A percentile compares a stretch with the other conserved stretches of the same genome.
Conservation (phyloP, 1,139 yeast species). For the Eremothecium gossypii region DNA sequence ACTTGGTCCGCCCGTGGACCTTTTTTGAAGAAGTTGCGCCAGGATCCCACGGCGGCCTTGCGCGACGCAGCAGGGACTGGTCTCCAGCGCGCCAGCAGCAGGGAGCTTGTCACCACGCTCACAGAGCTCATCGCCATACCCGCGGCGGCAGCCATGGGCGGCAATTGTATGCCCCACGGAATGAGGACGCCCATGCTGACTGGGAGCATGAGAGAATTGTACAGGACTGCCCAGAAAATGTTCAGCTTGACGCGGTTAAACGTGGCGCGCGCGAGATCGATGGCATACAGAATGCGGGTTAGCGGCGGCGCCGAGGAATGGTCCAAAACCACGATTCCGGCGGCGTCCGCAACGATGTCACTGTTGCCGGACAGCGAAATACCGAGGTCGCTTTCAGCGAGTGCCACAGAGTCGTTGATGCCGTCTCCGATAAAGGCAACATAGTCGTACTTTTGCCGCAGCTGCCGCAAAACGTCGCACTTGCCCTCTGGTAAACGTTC, state of each 20-base stretch:
- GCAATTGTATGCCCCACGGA: constrained; percentile 67
- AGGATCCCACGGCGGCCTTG: too few species aligned
- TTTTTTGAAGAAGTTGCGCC: too few species aligned
- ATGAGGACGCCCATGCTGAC: constrained; percentile 87
- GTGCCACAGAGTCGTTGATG: constrained; percentile 91
- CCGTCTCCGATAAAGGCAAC: constrained; percentile 97
- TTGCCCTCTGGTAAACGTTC: constrained; percentile 74
- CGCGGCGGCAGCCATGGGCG: constrained; percentile 87
- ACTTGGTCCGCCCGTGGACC: too few species aligned
- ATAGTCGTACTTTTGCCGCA: constrained; percentile 38
- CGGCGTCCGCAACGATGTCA: constrained; percentile 92
- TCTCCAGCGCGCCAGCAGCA: constrained; percentile 57
- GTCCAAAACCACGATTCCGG: constrained; percentile 70
- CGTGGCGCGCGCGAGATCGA: constrained; percentile 63
- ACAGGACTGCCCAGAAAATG: constrained; percentile 76
- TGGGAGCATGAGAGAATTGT: constrained; percentile 84
- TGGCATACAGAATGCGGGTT: constrained; percentile 59
- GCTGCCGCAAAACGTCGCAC: constrained; percentile 50
- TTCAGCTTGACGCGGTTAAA: constrained; percentile 70
- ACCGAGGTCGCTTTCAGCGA: constrained; percentile 82
- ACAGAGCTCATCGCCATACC: constrained; percentile 92
- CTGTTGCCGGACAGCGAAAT: constrained; percentile 89
- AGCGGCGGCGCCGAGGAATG: constrained; percentile 34
- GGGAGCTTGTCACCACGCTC: constrained; percentile 76
- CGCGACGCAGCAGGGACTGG: constrained; percentile 25